Base-by-base conservation (phyloP, 768 basidiomycete species). In the Boletellus sp. region DNA sequence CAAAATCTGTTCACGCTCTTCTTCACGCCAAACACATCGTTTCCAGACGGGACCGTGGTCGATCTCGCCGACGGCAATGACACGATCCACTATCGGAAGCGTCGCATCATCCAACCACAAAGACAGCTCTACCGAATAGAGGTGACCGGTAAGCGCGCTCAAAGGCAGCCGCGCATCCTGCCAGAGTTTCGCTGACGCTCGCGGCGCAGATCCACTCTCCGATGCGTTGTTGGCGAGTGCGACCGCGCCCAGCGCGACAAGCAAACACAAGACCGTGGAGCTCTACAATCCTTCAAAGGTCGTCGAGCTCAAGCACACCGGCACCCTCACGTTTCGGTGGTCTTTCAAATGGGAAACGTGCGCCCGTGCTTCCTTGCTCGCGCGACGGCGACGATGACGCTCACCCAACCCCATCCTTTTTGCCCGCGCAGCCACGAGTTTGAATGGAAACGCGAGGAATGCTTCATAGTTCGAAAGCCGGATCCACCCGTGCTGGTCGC, bases 401-500 rank as follows among this genome's bases (percentile, higher is more conserved):
- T 52, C 67, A 83, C 76, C 8, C 35, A 20, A 26, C 11, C n/a
- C 20, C 7, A 35, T 41, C 12, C 12, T 9, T 15, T 44, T 40
- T n/a, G n/a, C 31, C 20, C 23, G 17, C 33, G 23, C 59, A 92
- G 90, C 33, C 85, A 92, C 53, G 81, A 85, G 37, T 90, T 89
- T 54, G 90, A 91, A 61, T 93, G 90, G 90, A 87, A 81, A 61
- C 78, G 85, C 38, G 88, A 90, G 61, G 85, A 86, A 56, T 91
- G 89, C 67, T 91, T 77, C 66, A 80, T 92, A 67, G 65, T 91
- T 37, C 80, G 90, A 19, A 91, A 91, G 62, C 90, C 90, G 9
- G 90, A 93, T 56, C 90, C 90, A 6, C 86, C 90, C 37, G 89
- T 93, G 2, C 78, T 91, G 10, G 84, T 93, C 12, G 89, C 88